phyloP scores from a whole-genome alignment of 2,329 filamentous ascomycete species.

The Xylaria sp. region DNA sequence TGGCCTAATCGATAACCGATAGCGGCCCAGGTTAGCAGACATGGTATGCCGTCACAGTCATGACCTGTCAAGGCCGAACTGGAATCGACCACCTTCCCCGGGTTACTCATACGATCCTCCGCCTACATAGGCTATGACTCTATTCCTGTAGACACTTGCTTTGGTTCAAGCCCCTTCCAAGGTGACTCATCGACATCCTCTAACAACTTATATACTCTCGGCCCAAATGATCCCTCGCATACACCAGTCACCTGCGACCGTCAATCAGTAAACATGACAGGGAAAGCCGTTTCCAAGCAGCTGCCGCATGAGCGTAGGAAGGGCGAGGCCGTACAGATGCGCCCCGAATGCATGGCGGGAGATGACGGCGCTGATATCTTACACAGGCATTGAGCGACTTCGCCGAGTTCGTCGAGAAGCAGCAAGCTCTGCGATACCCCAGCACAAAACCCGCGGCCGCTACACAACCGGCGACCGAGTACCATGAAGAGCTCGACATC shows the following conservation, averaged over 20 bases:
- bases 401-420: slow-evolving; percentile 95
- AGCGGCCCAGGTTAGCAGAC: slow-evolving; percentile 24
- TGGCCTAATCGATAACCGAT: slow-evolving; percentile 24
- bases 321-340: slow-evolving; percentile 77
- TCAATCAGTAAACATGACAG: slow-evolving; percentile 58
- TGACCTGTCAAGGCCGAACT: slow-evolving; percentile 8
- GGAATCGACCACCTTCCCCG: slow-evolving; percentile 18
- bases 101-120: slow-evolving; percentile 25
- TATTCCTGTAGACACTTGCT: slow-evolving; percentile 14
- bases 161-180: background rate
- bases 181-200: background rate
- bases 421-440: slow-evolving; percentile 79
- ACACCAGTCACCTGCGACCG: slow-evolving; percentile 32
- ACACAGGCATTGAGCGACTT: slow-evolving; percentile 86
- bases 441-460: slow-evolving; percentile 48
- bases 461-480: slow-evolving; percentile 61
- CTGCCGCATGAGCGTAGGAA: slow-evolving; percentile 82
- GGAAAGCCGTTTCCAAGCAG: slow-evolving; percentile 65
- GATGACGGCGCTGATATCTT: slow-evolving; percentile 4
- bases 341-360: background rate
- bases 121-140: slow-evolving; percentile 28
- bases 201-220: background rate
- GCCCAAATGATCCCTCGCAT: slow-evolving; percentile 46
- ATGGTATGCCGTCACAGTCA: slow-evolving; percentile 33
- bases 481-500: slow-evolving; percentile 91